These are phyloP conservation scores for Davidsoniella virescens DNA, from an alignment of 2,329 filamentous ascomycete species.

Conservation along the genomic window DNA sequence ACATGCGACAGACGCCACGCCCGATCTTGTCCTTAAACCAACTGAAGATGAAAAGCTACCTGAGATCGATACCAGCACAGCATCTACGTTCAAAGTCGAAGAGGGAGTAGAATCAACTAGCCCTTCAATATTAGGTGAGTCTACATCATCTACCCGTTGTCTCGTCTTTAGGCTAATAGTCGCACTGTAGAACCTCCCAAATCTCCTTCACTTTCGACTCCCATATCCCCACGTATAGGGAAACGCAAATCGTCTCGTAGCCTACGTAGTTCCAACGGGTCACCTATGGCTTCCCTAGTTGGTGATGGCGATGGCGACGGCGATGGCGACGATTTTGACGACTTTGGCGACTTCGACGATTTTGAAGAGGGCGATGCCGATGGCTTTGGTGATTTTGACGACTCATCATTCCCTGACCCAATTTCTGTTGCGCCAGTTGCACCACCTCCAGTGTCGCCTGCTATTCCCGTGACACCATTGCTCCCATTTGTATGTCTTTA, in stretches of 20 bases:
- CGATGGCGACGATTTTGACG: constrained; percentile 30
- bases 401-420: constrained; percentile 45
- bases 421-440: constrained; percentile 21
- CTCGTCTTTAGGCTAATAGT: not conserved
- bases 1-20: constrained; percentile 34
- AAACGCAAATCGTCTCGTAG: constrained; percentile 6
- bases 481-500: constrained; percentile 29
- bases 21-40: constrained; percentile 33
- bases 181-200: constrained; percentile 8
- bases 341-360: constrained; percentile 48
- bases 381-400: constrained; percentile 57
- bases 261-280: constrained; percentile 13
- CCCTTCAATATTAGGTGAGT: not conserved
- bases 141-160: no score
- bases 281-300: not conserved
- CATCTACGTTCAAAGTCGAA: not conserved
- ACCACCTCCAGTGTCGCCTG: constrained; percentile 13
- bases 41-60: constrained; percentile 24
- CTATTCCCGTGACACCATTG: constrained; percentile 21
- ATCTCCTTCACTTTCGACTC: constrained; percentile 15
- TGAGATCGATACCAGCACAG: not conserved
- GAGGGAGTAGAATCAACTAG: not conserved
- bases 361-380: constrained; percentile 41
- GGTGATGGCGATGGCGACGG: constrained; percentile 15
- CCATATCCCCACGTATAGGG: constrained; percentile 8